Base-by-base conservation (phyloP, 768 basidiomycete species). In the Leucocoprinus leucothites region DNA sequence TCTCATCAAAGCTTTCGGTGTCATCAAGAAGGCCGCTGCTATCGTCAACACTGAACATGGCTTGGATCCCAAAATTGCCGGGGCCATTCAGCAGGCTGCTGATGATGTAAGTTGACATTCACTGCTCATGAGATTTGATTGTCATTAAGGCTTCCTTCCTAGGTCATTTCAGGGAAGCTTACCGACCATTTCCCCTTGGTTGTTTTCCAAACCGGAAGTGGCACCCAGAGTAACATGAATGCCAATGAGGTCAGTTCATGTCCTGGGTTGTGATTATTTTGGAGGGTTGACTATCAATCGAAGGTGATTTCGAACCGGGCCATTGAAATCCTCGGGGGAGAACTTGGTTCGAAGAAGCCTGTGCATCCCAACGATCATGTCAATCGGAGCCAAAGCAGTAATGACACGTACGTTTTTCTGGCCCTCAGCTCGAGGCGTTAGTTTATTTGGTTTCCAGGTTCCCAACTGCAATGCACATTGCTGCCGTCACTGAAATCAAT, bases 281-380 rank as follows among this genome's bases (percentile, higher is more conserved):
- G 2, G 13, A 40, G 18, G 21, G 38, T 40, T 56, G 26, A 48
- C 41, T 19, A 48, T 46, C 31, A 53, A 22, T 48, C 31, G 31
- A 56, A 94, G 91, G 95, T 98, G 64, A 95, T 99, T 67, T 96
- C 95, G 22, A 99, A 99, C 71, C 87, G 96, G 57, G 97, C 97
- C 31, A 99, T 98, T 65, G 94, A 99, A 74, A 74, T 97, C 58
- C 85, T 98, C 57, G 97, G 97, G 6, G 97, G 97, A 16, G 81
- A 94, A 73, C 78, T 98, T 54, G 97, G 97, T 31, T 93, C 91
- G 44, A 99, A 98, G 80, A 92, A 80, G 64, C 97, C 97, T 8
- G 95, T 99, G 1, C 97, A 99, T 69, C 97, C 97, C 35, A 99
- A 99, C 71, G 97, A 99, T 67, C 97, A 99, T 72, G 95, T 98